phyloP scores from a whole-genome alignment of 176 grass and related monocot genomes.

The Aegilops sharonensis region DNA sequence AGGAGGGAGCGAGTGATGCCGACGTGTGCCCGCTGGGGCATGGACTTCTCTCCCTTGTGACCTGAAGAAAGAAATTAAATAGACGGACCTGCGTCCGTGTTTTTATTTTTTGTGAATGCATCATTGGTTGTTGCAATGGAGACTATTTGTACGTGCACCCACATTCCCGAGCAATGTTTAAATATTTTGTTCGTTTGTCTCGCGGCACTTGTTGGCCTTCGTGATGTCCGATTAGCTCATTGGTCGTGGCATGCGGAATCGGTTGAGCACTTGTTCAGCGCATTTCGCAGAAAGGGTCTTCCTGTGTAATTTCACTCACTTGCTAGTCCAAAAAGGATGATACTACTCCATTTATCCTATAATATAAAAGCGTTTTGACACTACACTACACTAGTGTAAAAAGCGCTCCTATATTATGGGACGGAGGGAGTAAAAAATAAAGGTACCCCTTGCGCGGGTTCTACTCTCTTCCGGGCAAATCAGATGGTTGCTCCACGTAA shows the following conservation, averaged over 20 bases:
- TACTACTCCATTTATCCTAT: no score
- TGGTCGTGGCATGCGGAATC: neutral
- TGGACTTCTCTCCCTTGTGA: neutral
- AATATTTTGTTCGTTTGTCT: neutral
- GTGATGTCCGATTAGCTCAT: neutral
- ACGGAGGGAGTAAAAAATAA: no score
- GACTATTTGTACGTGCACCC: conserved; percentile 7
- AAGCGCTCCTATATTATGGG: no score
- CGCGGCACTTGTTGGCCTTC: neutral
- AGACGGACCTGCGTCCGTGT: neutral
- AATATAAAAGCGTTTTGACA: no score
- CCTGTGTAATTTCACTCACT: no score
- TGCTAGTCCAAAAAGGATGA: no score
- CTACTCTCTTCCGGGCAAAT: no score
- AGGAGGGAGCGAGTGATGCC: conserved; percentile 16
- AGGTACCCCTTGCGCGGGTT: no score
- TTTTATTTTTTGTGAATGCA: no score
- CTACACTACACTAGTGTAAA: no score
- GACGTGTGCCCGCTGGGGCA: conserved; percentile 28
- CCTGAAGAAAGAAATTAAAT: neutral
- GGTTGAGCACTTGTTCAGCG: neutral
- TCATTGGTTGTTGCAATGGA: neutral
- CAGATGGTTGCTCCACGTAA: no score
- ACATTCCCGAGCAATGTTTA: neutral
- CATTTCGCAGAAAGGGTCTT: no score